Conservation (phyloP, 2,329 filamentous ascomycete genomes). For the Beauveria sp. region DNA sequence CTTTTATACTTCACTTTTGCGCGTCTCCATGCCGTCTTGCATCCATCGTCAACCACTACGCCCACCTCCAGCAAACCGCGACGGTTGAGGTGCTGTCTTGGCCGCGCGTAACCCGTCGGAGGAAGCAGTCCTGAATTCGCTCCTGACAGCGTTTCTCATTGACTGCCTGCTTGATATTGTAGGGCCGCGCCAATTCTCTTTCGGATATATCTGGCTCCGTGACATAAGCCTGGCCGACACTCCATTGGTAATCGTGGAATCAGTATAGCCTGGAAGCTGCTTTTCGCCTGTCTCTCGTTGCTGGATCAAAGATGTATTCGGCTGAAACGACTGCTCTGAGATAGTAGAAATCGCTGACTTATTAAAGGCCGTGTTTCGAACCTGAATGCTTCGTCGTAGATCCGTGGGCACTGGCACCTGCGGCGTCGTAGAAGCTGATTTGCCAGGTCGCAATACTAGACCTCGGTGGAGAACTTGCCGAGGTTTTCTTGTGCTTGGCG, state of each 20-base stretch:
- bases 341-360: not conserved
- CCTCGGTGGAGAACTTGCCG: not conserved
- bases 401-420: slow-evolving; percentile 15
- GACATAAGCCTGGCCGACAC: not conserved
- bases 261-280: not conserved
- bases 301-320: not conserved
- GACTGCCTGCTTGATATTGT: slow-evolving; percentile 1
- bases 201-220: not conserved
- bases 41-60: not conserved
- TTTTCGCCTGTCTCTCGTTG: not conserved
- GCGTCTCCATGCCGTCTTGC: not conserved
- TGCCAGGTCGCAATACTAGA: not conserved
- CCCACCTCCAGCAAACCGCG: not conserved
- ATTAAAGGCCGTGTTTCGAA: not conserved
- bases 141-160: not conserved
- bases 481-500: not conserved
- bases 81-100: not conserved
- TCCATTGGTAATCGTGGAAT: not conserved
- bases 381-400: not conserved
- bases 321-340: not conserved
- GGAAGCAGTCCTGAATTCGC: not conserved
- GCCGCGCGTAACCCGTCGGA: not conserved
- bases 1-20: not conserved
- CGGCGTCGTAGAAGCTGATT: slow-evolving; percentile 17
- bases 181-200: not conserved